phyloP scores from a whole-genome alignment of 2,329 filamentous ascomycete species.

The Hypoxylon sp. region DNA sequence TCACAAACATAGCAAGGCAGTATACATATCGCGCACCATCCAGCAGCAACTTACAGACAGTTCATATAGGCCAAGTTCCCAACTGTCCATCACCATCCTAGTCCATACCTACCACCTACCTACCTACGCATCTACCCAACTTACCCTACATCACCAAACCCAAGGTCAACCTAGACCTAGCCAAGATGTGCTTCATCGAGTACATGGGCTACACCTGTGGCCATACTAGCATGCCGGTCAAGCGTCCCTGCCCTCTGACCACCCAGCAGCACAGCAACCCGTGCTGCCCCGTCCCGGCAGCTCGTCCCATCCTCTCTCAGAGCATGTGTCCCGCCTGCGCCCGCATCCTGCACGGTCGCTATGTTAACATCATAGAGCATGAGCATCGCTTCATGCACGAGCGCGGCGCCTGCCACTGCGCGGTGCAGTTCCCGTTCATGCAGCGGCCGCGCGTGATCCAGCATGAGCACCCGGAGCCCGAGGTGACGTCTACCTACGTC shows the following conservation, averaged over 20 bases:
- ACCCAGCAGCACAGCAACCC: constrained; percentile 57
- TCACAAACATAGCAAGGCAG: not conserved
- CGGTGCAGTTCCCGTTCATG: constrained; percentile 57
- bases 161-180: not conserved
- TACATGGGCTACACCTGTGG: constrained; percentile 65
- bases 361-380: constrained; percentile 58
- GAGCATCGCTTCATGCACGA: constrained; percentile 64
- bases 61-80: not conserved
- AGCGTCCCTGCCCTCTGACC: constrained; percentile 62
- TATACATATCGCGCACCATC: not conserved
- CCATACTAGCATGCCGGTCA: constrained; percentile 60
- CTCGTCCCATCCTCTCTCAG: constrained; percentile 52
- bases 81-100: not conserved
- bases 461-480: not conserved
- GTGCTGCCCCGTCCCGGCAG: constrained; percentile 53
- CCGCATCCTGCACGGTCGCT: constrained; percentile 58
- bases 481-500: not conserved
- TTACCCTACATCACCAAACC: not conserved
- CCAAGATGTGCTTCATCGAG: constrained; percentile 64
- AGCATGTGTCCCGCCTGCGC: constrained; percentile 60
- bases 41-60: not conserved
- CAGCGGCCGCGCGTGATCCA: constrained; percentile 54
- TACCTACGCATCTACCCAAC: not conserved
- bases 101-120: not conserved
- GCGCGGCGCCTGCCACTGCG: constrained; percentile 60